Percentiles rank a stretch among this genome's conserved stretches.
Conservation (phyloP, 2,329 filamentous ascomycete species). For the Aspergillus fructus region DNA sequence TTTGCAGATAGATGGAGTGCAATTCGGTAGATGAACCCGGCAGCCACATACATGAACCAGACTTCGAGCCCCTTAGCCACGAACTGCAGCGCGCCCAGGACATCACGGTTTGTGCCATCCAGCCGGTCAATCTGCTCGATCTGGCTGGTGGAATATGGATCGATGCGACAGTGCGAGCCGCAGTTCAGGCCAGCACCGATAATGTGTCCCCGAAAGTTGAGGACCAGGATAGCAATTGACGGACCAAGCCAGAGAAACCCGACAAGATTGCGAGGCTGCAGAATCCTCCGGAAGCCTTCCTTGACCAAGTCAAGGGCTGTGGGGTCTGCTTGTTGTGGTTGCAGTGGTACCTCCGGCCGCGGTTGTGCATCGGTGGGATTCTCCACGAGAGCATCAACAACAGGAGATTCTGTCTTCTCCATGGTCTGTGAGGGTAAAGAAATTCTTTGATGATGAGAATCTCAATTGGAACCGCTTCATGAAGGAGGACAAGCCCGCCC, state of each 20-base stretch:
- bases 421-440: too few species aligned
- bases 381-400: too few species aligned
- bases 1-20: not conserved
- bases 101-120: not conserved
- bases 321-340: too few species aligned
- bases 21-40: not conserved
- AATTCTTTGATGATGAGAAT: too few species aligned
- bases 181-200: not conserved
- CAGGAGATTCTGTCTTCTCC: too few species aligned
- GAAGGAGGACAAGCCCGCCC: too few species aligned
- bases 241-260: not conserved
- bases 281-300: not conserved
- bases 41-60: constrained; percentile 1
- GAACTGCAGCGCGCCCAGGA: not conserved
- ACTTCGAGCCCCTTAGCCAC: not conserved
- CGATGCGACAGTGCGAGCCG: not conserved
- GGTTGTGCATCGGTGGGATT: too few species aligned
- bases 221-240: not conserved
- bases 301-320: not conserved
- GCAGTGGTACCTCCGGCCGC: too few species aligned
- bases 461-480: too few species aligned
- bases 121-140: not conserved
- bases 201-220: not conserved
- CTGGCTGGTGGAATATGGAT: not conserved
- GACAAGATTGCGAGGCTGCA: not conserved